Percentiles rank a stretch among this genome's conserved stretches.
Evolutionary conservation across 768 basidiomycete genomes (phyloP).

Genomic region (Gelatoporia subvermispora): DNA sequence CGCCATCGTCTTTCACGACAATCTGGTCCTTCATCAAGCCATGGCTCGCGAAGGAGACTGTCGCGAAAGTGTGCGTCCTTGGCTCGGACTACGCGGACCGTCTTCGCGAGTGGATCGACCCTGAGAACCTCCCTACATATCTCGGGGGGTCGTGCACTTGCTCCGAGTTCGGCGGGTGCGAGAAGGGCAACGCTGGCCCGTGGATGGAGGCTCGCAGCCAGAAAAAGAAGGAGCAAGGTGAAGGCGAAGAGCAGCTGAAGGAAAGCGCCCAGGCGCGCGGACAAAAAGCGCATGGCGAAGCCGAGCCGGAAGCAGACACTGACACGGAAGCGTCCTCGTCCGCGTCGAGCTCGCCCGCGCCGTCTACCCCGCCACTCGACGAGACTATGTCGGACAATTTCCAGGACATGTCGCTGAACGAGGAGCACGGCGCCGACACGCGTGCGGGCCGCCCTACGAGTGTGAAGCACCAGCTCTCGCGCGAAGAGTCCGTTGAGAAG

Average conservation of each 20-base stretch:
- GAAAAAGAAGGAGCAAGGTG: too few relatives aligned
- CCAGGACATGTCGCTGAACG: too few relatives aligned
- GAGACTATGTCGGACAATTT: constrained; percentile 6
- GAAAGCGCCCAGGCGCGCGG: neutral
- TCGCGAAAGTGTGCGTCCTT: constrained; percentile 60
- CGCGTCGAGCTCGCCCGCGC: neutral
- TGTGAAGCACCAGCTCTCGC: neutral
- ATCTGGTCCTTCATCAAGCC: constrained; percentile 69
- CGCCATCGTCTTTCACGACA: constrained; percentile 65
- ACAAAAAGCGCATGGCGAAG: neutral
- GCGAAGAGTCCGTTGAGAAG: constrained; percentile 5
- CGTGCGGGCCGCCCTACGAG: neutral
- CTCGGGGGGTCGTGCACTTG: constrained; percentile 70
- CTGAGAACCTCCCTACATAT: constrained; percentile 53
- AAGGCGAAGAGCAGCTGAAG: neutral
- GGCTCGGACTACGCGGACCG: constrained; percentile 54
- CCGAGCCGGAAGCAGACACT: neutral
- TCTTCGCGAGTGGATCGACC: constrained; percentile 56
- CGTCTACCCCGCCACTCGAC: neutral
- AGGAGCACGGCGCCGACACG: neutral
- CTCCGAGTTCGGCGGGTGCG: constrained; percentile 49
- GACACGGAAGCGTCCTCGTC: neutral
- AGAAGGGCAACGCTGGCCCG: constrained; percentile 59
- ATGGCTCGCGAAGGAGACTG: constrained; percentile 72
- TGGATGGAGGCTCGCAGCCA: constrained; percentile 52